Evolutionary conservation across 2,329 filamentous ascomycete species (phyloP), one percentile per base, ranked within the genome.

Genomic region (Colletotrichum ledebouriae): DNA sequence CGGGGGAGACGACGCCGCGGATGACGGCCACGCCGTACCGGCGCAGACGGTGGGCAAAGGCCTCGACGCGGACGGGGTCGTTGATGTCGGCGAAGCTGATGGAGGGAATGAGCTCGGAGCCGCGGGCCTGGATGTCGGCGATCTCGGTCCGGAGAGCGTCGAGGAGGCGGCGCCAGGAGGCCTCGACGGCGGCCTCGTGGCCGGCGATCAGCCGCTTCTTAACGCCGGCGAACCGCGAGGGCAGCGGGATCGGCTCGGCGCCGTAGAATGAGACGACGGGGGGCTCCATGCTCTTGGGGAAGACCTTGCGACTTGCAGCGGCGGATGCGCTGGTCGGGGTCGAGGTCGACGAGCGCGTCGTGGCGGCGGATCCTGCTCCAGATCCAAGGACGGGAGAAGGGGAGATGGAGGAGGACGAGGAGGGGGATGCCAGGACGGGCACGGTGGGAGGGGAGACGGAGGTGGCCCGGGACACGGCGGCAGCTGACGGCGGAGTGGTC

Each of bases 221-320:
- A 60, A 83, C 74, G 17, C 76, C 73, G 11, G 79, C 78, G 60
- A 83, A 84, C 3, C 81, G 78, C 52, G 73, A 66, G 13, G 81
- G 80, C 2, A 84, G 76, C 52, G 78, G 78, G 15, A 76, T 73
- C 33, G 78, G 73, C 72, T 87, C 83, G 13, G 83, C 82, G 74
- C 86, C 85, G 81, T 86, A 88, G 71, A 87, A 87, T 2, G 85
- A 87, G 55, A 87, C 76, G 57, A 86, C 82, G 17, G 85, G 85
- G 20, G 70, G 70, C 57, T 71, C 70, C 70, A 71, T 71, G 60
- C 59, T 70, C 37, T 62, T 70, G 41, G 52, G 42, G 15, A 71
- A 71, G 34, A 69, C 67, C 56, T 63, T 63, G 63, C 68, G 70
- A 25, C 69, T 70, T 15, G 67, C 70, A 17, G 66, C 10, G 17